Evolutionary conservation across 805 yeast species (phyloP), one percentile per base, ranked within the genome.

Genomic region (Spathaspora sp.): DNA sequence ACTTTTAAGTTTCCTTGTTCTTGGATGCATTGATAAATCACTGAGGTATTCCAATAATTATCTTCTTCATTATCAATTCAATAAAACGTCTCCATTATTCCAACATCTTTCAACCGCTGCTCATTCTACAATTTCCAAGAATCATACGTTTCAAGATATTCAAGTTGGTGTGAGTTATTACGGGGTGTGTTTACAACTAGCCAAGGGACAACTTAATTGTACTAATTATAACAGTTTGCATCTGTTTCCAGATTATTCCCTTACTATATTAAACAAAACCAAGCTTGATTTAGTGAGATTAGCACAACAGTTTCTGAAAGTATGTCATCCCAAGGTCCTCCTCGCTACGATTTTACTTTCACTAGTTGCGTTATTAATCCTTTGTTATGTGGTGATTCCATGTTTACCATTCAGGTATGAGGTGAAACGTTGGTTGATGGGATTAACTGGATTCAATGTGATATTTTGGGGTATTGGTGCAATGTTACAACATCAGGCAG

Each of bases 381-480:
- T 77, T n/a, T 54, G 78, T 2, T 82, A 81, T 61, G 62, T 66
- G 3, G 53, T 69, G 0, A 54, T 82, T 5, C 86, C 87, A 1
- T 69, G 74, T 12, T 54, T 83, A 11, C 89, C 89, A 3, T 66
- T 71, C 14, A 68, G 65, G 40, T 19, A 28, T 2, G 16, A 62
- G 47, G 44, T 72, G 61, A 47, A 47, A 12, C 50, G 49, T 29
- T 28, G 32, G 14, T 26, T 49, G 11, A 26, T 49, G 18, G 57
- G 42, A 8, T 5, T 78, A 26, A 65, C 78, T 17, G 63, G 73
- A 0, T 52, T 68, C 0, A 57, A 73, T 45, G 69, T 75, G 5
- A 60, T 83, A 2, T 43, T 83, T 1, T 83, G 87, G 86, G 88
- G 87, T 0, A 65, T 83, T 28, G 87, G 87, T 2, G 72, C 87